phyloP scores from a whole-genome alignment of 169 alveolate species.

The Eimeria praecox region DNA sequence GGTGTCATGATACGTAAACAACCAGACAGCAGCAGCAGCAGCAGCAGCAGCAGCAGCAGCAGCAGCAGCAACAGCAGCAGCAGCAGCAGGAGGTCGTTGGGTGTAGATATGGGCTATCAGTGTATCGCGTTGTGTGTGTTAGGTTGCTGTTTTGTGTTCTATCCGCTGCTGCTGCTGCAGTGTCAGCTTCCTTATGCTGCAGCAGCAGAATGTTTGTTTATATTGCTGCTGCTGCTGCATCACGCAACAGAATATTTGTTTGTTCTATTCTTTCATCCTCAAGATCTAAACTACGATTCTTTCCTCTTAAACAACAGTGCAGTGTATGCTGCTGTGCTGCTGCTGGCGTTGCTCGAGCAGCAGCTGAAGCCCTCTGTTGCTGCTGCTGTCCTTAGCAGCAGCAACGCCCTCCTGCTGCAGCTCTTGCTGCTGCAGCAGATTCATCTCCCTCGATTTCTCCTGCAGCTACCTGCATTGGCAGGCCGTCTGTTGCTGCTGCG shows the following conservation, averaged over 20 bases:
- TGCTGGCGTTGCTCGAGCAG: conserved; percentile 77
- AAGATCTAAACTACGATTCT: conserved; percentile 26
- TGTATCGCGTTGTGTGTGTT: conserved; percentile 28
- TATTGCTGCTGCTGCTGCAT: conserved; percentile 67
- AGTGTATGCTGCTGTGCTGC: conserved; percentile 71
- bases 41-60: conserved; percentile 62
- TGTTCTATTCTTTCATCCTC: conserved; percentile 52
- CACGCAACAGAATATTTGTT: conserved; percentile 70
- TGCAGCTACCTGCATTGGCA: conserved; percentile 50
- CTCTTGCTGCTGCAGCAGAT: conserved; percentile 56
- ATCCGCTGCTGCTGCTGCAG: conserved; percentile 56
- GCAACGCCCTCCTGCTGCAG: conserved; percentile 63
- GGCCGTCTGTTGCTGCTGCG: conserved; percentile 67
- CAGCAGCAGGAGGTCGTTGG: conserved; percentile 56
- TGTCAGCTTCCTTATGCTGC: conserved; percentile 33
- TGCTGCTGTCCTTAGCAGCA: conserved; percentile 54
- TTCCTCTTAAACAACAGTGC: conserved; percentile 77
- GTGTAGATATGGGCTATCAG: conserved; percentile 47
- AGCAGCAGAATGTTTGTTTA: conserved; percentile 64
- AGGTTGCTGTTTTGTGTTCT: conserved; percentile 53
- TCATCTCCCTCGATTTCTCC: conserved; percentile 38
- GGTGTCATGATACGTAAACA: conserved; percentile 34
- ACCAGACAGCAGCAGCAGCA: not conserved
- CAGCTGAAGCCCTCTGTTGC: conserved; percentile 64
- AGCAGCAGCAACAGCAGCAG: conserved; percentile 72